These are phyloP conservation scores for Chaetomiaceae sp. DNA, from an alignment of 2,329 filamentous ascomycete species.

Conservation along the genomic window DNA sequence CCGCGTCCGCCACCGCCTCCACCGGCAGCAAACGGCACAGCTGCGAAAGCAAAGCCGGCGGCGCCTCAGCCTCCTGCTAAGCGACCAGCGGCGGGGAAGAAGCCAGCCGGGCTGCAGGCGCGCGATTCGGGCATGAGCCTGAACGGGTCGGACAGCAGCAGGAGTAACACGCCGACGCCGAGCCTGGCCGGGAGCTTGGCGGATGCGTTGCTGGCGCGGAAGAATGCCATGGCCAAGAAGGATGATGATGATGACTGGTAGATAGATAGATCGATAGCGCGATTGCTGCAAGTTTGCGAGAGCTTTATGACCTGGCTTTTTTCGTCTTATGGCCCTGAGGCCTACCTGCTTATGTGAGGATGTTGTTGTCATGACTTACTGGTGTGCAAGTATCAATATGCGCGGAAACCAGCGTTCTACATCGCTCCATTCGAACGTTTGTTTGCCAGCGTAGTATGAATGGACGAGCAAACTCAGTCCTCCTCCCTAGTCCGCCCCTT, in stretches of 20 bases:
- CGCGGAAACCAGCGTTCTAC: too few relatives aligned
- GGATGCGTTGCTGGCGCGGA: slow-evolving; percentile 71
- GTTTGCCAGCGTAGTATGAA: background rate
- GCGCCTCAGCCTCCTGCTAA: slow-evolving; percentile 65
- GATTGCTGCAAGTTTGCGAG: background rate
- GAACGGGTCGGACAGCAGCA: slow-evolving; percentile 56
- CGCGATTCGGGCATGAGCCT: slow-evolving; percentile 68
- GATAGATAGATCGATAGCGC: slow-evolving; percentile 21
- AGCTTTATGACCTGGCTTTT: background rate
- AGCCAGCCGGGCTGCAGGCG: slow-evolving; percentile 64
- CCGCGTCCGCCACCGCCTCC: slow-evolving; percentile 65
- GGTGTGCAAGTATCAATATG: background rate
- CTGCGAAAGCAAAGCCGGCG: slow-evolving; percentile 67
- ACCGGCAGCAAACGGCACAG: slow-evolving; percentile 70
- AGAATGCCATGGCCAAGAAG: slow-evolving; percentile 70
- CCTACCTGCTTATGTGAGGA: too few relatives aligned
- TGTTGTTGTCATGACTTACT: too few relatives aligned
- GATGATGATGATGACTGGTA: slow-evolving; percentile 70
- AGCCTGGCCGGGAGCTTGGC: slow-evolving; percentile 71
- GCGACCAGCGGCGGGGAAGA: slow-evolving; percentile 67
- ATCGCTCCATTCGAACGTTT: too few relatives aligned
- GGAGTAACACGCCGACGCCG: slow-evolving; percentile 66
- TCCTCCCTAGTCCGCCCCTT: slow-evolving; percentile 21
- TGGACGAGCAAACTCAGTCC: slow-evolving; percentile 1
- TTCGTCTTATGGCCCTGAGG: too few relatives aligned